Percentiles rank a stretch among this genome's conserved stretches.
Conservation (phyloP, 2,329 filamentous ascomycete genomes). For the Sporothrix brasiliensis region DNA sequence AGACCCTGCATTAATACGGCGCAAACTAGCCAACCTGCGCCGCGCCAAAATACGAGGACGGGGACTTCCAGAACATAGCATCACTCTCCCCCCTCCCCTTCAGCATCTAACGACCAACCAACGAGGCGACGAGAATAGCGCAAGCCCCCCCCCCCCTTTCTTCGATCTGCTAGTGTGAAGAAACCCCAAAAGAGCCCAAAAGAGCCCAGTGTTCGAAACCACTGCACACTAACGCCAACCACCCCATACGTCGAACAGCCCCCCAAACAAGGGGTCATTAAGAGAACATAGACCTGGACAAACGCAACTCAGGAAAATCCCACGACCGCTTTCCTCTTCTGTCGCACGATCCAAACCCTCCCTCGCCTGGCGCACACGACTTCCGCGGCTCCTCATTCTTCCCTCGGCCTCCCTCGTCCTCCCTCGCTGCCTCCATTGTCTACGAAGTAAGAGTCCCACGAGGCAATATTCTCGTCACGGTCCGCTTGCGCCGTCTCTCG, state of each 20-base stretch:
- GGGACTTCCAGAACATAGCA: not conserved
- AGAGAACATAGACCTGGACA: not conserved
- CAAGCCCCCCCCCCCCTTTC: conserved; percentile 27
- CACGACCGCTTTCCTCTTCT: conserved; percentile 24
- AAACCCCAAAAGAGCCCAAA: conserved; percentile 16
- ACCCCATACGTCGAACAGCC: not conserved
- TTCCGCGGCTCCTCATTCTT: not conserved
- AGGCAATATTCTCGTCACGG: conserved; percentile 7
- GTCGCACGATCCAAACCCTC: conserved; percentile 2
- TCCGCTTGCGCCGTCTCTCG: not conserved
- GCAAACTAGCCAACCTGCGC: conserved; percentile 11
- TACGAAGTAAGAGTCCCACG: not conserved
- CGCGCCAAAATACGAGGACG: conserved; percentile 23
- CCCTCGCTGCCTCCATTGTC: not conserved
- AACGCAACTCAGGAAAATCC: not conserved
- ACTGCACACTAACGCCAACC: not conserved
- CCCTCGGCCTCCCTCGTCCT: conserved; percentile 8
- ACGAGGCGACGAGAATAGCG: not conserved
- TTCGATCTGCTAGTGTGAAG: conserved; percentile 28
- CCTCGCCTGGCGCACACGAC: conserved; percentile 22
- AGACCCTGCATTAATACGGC: conserved; percentile 6
- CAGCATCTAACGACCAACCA: not conserved
- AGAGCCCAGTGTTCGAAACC: not conserved
- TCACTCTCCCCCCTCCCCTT: not conserved
- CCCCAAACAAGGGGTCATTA: conserved; percentile 20